Evolutionary conservation across 139 green algal genomes (phyloP), one percentile per base, ranked within the genome.

Genomic region (Chlorella sp.): DNA sequence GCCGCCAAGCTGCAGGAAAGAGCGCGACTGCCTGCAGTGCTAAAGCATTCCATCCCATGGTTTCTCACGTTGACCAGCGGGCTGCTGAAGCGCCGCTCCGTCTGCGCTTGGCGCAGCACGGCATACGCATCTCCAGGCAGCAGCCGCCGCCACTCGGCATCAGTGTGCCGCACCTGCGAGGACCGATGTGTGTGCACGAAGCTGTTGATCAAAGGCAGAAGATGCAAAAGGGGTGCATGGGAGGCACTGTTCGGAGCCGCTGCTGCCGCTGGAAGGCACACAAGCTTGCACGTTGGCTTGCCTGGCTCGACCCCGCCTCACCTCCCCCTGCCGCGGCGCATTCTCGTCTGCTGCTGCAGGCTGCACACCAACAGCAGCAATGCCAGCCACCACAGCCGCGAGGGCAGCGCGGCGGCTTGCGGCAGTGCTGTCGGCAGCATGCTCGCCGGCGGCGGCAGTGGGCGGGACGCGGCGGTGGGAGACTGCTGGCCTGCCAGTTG

Each of bases 21-120:
- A n/a, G n/a, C n/a, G n/a, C n/a, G n/a, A n/a, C 1, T 36, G 0
- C 34, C 13, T 74, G 23, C 34, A n/a, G 34, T 32, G 44, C 44
- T 51, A 16, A 9, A 60, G 12, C 51, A 34, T 75, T 9, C n/a
- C n/a, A 12, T 34, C 20, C 16, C 2, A 4, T 1, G 6, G 9
- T 20, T 0, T 17, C 56, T 69, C 55, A 69, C 55, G 4, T 39
- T 55, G 28, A 80, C 86, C 55, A 90, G 56, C 0, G 62, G 25
- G 76, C 80, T 89, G 86, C 30, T 34, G 62, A 18, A 81, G 20
- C 90, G 90, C 55, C 87, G 80, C 83, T 97, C 94, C 18, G 94
- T 97, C 70, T 82, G 86, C 20, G 89, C 91, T 41, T 90, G 39
- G 6, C 94, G 80, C 63, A 97, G 86, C 36, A 98, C 88, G 3